A percentile compares a stretch with the other conserved stretches of the same genome.
Evolutionary conservation across 441 rosid genomes (phyloP).

Genomic region (Syzygium malaccense): DNA sequence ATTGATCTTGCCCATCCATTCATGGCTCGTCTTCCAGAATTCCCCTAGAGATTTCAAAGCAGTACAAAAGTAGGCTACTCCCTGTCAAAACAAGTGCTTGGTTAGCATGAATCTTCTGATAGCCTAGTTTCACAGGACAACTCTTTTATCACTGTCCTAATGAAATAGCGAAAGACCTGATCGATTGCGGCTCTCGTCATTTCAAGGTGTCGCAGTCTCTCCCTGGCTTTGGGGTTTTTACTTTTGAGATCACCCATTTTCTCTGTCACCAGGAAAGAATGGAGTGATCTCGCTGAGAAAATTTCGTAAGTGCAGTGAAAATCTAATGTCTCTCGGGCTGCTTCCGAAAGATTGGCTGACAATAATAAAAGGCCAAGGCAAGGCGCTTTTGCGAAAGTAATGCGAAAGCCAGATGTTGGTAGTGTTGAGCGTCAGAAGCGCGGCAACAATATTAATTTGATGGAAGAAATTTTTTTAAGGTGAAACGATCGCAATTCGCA

Average conservation of each 20-base stretch:
- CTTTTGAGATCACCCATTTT: constrained; percentile 63
- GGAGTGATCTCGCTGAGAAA: neutral
- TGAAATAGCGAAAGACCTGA: constrained; percentile 27
- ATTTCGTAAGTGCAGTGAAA: neutral
- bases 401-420: neutral
- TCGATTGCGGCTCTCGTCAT: constrained; percentile 34
- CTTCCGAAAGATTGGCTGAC: neutral
- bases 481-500: too few relatives aligned
- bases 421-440: too few relatives aligned
- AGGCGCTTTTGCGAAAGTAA: neutral
- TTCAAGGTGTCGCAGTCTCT: constrained; percentile 27
- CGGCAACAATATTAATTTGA: too few relatives aligned
- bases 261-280: constrained; percentile 23
- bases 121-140: neutral
- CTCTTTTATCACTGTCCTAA: neutral
- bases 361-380: neutral
- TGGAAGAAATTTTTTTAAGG: too few relatives aligned
- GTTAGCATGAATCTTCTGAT: neutral
- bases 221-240: constrained; percentile 49
- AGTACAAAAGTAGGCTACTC: constrained; percentile 43
- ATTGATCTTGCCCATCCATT: constrained; percentile 45
- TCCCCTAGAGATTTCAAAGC: constrained; percentile 65
- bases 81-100: constrained; percentile 17
- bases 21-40: constrained; percentile 44
- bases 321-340: neutral